Conservation (phyloP, 2,329 filamentous ascomycete genomes). For the Fusarium mexicanum region DNA sequence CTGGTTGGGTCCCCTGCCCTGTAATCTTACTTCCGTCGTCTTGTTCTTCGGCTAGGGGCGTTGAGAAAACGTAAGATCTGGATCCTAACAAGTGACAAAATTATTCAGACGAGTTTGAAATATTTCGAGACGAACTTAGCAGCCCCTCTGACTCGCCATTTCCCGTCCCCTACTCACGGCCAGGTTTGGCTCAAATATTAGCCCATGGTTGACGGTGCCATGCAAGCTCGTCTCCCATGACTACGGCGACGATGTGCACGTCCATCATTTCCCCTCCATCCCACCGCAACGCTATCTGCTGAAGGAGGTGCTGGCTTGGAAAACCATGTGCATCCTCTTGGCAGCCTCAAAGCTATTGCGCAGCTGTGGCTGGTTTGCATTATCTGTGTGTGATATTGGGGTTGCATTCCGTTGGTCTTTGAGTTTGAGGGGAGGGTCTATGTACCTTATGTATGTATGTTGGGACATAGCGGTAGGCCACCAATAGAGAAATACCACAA, state of each 20-base stretch:
- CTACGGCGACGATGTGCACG: conserved; percentile 3
- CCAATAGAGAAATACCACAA: conserved; percentile 4
- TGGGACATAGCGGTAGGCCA: background rate
- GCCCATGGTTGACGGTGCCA: background rate
- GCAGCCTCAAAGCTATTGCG: background rate
- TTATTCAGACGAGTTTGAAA: background rate
- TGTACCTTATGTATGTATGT: background rate
- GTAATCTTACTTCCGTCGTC: conserved; percentile 22
- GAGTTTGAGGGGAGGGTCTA: background rate
- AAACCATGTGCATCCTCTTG: background rate
- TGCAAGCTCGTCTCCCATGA: background rate
- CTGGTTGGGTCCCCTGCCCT: background rate
- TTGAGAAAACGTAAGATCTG: background rate
- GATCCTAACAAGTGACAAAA: background rate
- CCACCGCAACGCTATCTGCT: background rate
- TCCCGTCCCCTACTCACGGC: background rate
- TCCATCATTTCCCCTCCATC: background rate
- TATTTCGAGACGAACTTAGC: background rate
- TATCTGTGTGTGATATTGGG: background rate
- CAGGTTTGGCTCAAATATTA: background rate
- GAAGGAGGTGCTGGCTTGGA: background rate
- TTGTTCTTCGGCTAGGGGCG: background rate
- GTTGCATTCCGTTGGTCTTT: conserved; percentile 16
- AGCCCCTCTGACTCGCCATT: background rate
- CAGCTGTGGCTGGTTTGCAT: background rate